Base-by-base conservation (phyloP, 176 grass and related monocot genomes). In the Stipa capillata region DNA sequence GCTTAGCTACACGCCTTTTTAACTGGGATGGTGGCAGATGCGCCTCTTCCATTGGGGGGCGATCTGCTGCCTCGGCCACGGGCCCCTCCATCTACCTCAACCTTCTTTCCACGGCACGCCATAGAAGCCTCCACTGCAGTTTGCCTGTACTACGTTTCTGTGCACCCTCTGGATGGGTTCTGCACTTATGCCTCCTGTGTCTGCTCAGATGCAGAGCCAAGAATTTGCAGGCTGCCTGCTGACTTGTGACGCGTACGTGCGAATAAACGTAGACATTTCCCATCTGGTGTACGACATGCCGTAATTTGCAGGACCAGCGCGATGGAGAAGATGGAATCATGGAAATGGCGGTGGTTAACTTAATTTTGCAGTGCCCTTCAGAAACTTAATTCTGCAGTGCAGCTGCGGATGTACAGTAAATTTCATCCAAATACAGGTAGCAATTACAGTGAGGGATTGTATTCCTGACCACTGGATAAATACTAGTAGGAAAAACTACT, bases 331-430 rank as follows among this genome's bases (percentile, higher is more conserved):
- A 4, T 4, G 51, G 51, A 54, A 54, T 54, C 51, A 53, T 54
- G 51, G n/a, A n/a, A 52, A 68, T 59, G 70, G 83, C 64, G 40
- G 57, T 69, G 69, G 91, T 87, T 87, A 87, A 81, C 87, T 84
- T 72, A 43, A 59, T 73, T 32, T 74, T 31, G 84, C 36, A 74
- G 71, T 44, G 8, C 48, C n/a, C n/a, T n/a, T n/a, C n/a, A n/a
- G n/a, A n/a, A n/a, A n/a, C n/a, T n/a, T n/a, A n/a, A n/a, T n/a
- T n/a, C 44, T 70, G 67, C 36, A n/a, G 28, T 7, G 64, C 74
- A 61, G 67, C 74, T 67, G 85, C 79, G 81, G 82, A 79, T 94
- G 79, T 91, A 91, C 91, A 91, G 88, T 91, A 85, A 89, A 85
- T 76, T 69, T 69, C 79, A 58, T 79, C 79, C 76, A 78, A 62